A percentile compares a stretch with the other conserved stretches of the same genome.
Conservation (phyloP, 1,139 yeast species). For the Trichomonascaceae sp. region DNA sequence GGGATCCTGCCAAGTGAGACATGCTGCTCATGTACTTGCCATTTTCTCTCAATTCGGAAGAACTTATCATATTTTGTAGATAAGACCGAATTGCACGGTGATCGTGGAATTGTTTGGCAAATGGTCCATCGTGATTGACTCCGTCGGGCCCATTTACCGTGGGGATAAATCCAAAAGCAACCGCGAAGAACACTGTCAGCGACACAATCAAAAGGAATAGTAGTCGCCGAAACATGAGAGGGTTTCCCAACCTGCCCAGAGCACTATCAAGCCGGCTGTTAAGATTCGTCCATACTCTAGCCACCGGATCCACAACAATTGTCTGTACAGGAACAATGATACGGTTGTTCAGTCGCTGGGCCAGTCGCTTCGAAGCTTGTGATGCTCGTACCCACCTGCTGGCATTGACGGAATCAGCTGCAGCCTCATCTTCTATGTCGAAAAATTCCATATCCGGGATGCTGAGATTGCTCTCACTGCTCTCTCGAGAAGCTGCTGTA, state of each 20-base stretch:
- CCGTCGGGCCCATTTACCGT: conserved; percentile 6
- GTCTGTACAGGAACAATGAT: conserved; percentile 40
- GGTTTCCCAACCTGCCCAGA: conserved; percentile 64
- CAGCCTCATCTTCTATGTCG: not conserved
- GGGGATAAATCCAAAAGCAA: conserved; percentile 39
- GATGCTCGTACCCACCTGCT: conserved; percentile 11
- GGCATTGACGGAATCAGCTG: not conserved
- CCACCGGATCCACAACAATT: conserved; percentile 53
- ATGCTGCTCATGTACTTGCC: conserved; percentile 66
- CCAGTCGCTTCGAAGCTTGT: conserved; percentile 16
- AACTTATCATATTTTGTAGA: conserved; percentile 39
- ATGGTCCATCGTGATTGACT: conserved; percentile 27
- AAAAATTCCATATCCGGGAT: not conserved
- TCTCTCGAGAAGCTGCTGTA: too few relatives aligned
- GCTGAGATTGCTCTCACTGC: not conserved
- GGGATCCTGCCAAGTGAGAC: conserved; percentile 82
- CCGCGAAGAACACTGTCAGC: conserved; percentile 40
- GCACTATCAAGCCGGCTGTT: conserved; percentile 39
- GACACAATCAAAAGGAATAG: conserved; percentile 57
- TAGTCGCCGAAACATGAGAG: conserved; percentile 66
- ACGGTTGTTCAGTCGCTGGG: conserved; percentile 30
- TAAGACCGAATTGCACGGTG: conserved; percentile 37
- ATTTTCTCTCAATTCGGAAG: conserved; percentile 50
- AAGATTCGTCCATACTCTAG: conserved; percentile 39
- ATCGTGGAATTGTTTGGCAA: conserved; percentile 51